Conservation (phyloP, 2,329 filamentous ascomycete species). For the Tolypocladium album region DNA sequence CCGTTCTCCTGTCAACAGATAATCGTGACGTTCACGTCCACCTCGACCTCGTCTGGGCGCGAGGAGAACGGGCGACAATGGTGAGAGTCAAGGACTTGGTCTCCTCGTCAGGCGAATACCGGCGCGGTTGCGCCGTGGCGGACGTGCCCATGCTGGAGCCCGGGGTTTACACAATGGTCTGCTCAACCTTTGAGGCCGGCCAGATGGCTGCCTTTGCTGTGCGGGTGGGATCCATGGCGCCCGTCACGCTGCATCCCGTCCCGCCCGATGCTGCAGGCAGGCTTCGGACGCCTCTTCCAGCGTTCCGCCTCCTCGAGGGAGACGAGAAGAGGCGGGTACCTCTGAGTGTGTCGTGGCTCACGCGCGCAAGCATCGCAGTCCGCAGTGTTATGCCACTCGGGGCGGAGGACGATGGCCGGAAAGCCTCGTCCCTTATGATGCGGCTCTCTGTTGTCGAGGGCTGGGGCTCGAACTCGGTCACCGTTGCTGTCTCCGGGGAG, state of each 20-base stretch:
- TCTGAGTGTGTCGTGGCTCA: slow-evolving; percentile 37
- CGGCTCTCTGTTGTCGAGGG: slow-evolving; percentile 65
- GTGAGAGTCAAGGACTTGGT: slow-evolving; percentile 70
- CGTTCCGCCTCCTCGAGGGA: slow-evolving; percentile 38
- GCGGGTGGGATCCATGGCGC: slow-evolving; percentile 54
- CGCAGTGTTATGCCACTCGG: slow-evolving; percentile 17
- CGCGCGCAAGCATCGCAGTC: slow-evolving; percentile 34
- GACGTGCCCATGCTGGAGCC: slow-evolving; percentile 49
- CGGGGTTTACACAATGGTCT: slow-evolving; percentile 78
- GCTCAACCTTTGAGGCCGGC: slow-evolving; percentile 78
- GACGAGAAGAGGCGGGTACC: slow-evolving; percentile 28
- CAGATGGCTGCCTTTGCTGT: slow-evolving; percentile 67
- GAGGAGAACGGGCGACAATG: slow-evolving; percentile 58
- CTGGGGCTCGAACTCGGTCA: slow-evolving; percentile 54
- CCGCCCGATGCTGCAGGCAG: slow-evolving; percentile 66
- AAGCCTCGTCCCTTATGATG: slow-evolving; percentile 42
- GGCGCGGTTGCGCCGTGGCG: slow-evolving; percentile 64
- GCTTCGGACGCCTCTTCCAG: slow-evolving; percentile 48
- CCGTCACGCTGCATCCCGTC: slow-evolving; percentile 48
- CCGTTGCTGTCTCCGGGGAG: slow-evolving; percentile 56
- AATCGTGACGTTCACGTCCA: slow-evolving; percentile 64
- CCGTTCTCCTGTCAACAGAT: slow-evolving; percentile 62
- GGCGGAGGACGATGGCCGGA: slow-evolving; percentile 8
- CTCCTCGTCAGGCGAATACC: slow-evolving; percentile 79
- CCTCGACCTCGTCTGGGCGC: slow-evolving; percentile 71